phyloP scores from a whole-genome alignment of 257 asterid species.

The Ocimum tenuiflorum region DNA sequence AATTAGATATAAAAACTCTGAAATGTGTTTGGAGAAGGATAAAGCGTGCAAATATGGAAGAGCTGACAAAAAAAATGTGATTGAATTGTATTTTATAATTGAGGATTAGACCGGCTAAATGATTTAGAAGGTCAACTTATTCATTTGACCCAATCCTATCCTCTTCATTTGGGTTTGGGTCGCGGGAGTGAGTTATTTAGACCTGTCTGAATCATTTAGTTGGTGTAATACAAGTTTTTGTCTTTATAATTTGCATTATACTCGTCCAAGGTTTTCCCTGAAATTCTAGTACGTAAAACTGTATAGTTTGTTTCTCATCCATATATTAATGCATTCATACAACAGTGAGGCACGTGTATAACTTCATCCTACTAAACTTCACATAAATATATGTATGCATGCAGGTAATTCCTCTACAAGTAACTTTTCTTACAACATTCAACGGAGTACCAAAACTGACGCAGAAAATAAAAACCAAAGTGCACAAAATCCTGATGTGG shows the following conservation, averaged over 20 bases:
- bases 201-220: no score
- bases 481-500: slow-evolving; percentile 45
- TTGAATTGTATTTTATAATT: background rate
- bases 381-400: slow-evolving; percentile 17
- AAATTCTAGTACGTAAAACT: background rate
- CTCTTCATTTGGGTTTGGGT: no score
- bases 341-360: slow-evolving; percentile 9
- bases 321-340: background rate
- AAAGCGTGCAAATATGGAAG: slow-evolving; percentile 5
- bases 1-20: background rate
- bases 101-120: no score
- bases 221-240: no score
- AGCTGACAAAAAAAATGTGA: background rate
- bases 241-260: background rate
- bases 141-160: no score
- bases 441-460: slow-evolving; percentile 25
- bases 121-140: no score
- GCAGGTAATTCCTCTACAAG: slow-evolving; percentile 36
- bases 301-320: background rate
- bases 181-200: no score
- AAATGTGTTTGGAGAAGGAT: slow-evolving; percentile 1
- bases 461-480: slow-evolving; percentile 31
- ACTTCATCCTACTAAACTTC: slow-evolving; percentile 19
- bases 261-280: background rate
- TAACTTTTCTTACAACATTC: slow-evolving; percentile 28